Evolutionary conservation across 2,329 filamentous ascomycete species (phyloP).

Genomic region (Pyrenophora teres): DNA sequence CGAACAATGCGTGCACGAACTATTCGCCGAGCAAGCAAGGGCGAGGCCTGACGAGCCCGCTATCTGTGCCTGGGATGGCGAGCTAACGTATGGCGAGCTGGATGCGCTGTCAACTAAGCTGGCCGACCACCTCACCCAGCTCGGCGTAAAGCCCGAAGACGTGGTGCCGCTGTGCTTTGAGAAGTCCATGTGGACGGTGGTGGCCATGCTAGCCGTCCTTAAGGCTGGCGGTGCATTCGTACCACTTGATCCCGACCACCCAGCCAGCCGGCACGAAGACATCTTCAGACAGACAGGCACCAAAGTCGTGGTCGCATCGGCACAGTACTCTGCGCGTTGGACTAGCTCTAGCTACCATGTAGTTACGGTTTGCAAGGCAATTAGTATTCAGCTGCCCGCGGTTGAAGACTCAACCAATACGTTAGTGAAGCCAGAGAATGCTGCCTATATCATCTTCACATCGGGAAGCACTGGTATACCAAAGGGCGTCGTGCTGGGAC

Average conservation of each 20-base stretch:
- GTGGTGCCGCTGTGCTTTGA: constrained; percentile 31
- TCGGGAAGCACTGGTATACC: constrained; percentile 51
- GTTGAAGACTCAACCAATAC: background rate
- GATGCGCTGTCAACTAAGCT: no score
- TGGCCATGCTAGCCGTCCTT: constrained; percentile 47
- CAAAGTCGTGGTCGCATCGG: no score
- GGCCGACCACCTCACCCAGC: background rate
- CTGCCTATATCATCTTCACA: constrained; percentile 61
- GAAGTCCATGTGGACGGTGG: constrained; percentile 27
- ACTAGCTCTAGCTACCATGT: no score
- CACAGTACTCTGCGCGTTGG: constrained; percentile 10
- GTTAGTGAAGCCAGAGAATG: no score
- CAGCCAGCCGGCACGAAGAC: no score
- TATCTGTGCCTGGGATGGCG: no score
- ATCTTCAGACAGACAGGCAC: background rate
- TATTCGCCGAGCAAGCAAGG: no score
- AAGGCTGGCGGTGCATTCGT: no score
- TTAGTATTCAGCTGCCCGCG: background rate
- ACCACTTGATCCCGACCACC: no score
- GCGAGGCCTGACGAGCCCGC: no score
- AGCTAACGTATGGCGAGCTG: no score
- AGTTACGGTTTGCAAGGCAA: background rate
- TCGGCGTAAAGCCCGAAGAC: background rate
- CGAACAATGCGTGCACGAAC: no score
- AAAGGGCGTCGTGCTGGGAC: constrained; percentile 48